phyloP scores from a whole-genome alignment of 2,329 filamentous ascomycete species.

The Trichoderma oligosporum region DNA sequence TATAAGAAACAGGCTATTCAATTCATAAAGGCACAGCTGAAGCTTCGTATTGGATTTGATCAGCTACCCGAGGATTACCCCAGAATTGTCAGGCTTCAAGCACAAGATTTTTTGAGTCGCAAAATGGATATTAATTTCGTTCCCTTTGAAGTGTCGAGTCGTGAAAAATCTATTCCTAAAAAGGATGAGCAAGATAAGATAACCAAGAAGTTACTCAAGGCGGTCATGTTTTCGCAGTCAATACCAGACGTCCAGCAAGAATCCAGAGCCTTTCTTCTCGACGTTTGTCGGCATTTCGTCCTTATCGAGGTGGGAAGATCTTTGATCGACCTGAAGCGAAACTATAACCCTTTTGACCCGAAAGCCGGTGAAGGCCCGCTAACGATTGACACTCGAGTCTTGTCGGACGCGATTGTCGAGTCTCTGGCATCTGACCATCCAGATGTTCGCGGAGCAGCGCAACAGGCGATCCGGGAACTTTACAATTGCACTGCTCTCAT shows the following conservation, averaged over 20 bases:
- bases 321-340: constrained; percentile 75
- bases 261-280: constrained; percentile 69
- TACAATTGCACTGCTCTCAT: constrained; percentile 73
- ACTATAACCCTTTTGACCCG: constrained; percentile 75
- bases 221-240: constrained; percentile 79
- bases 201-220: constrained; percentile 83
- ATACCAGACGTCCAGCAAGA: constrained; percentile 75
- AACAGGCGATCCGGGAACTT: constrained; percentile 72
- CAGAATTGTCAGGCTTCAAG: constrained; percentile 78
- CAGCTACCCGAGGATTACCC: constrained; percentile 85
- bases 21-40: constrained; percentile 82
- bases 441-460: constrained; percentile 76
- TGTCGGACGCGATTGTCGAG: constrained; percentile 87
- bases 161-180: constrained; percentile 79
- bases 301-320: constrained; percentile 84
- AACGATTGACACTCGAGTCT: constrained; percentile 77
- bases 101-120: constrained; percentile 73
- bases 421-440: constrained; percentile 81
- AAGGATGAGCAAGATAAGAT: constrained; percentile 78
- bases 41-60: constrained; percentile 84
- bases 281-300: constrained; percentile 85
- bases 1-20: constrained; percentile 94
- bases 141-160: constrained; percentile 70
- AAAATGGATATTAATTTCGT: constrained; percentile 69
- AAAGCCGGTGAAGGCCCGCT: constrained; percentile 82